These are phyloP conservation scores for Daldinia loculata DNA, from an alignment of 495 filamentous ascomycete genomes.

Conservation along the genomic window DNA sequence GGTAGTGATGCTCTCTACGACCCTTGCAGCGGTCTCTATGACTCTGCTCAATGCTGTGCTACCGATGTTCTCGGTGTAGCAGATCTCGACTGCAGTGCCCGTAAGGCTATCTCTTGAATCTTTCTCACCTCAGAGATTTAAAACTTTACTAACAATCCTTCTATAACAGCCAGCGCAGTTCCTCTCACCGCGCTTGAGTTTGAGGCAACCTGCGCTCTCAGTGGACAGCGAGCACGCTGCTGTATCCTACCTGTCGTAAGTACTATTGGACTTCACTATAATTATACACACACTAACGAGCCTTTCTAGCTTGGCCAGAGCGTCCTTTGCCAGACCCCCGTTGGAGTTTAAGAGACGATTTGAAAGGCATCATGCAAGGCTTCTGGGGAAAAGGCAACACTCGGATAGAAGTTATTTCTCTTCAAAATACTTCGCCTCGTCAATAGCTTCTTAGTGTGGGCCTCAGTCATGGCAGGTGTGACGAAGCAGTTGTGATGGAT, in stretches of 20 bases:
- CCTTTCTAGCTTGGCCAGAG: constrained; percentile 31
- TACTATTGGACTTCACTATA: background rate
- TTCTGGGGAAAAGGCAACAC: constrained; percentile 6
- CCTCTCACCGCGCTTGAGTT: constrained; percentile 32
- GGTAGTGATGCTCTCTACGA: constrained; percentile 14
- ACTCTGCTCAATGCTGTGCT: constrained; percentile 53
- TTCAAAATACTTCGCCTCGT: background rate
- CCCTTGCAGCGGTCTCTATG: constrained; percentile 40
- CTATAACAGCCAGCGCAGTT: constrained; percentile 17
- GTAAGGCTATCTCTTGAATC: constrained; percentile 44
- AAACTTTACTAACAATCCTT: constrained; percentile 17
- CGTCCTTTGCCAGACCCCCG: constrained; percentile 41
- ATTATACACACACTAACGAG: constrained; percentile 14
- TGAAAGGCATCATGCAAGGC: background rate
- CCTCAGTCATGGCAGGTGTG: background rate
- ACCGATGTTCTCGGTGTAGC: constrained; percentile 57
- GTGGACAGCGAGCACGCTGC: constrained; percentile 43
- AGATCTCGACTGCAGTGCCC: constrained; percentile 55
- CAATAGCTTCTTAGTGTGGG: background rate
- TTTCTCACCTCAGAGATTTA: background rate
- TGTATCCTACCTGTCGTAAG: constrained; percentile 46
- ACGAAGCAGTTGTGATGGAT: constrained; percentile 28
- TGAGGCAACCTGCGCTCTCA: constrained; percentile 19
- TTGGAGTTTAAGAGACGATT: constrained; percentile 28
- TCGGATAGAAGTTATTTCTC: background rate